A percentile compares a stretch with the other conserved stretches of the same genome.
These are phyloP conservation scores for Cyclotella distinguenda DNA, from an alignment of 108 stramenopile genomes.

Conservation along the genomic window DNA sequence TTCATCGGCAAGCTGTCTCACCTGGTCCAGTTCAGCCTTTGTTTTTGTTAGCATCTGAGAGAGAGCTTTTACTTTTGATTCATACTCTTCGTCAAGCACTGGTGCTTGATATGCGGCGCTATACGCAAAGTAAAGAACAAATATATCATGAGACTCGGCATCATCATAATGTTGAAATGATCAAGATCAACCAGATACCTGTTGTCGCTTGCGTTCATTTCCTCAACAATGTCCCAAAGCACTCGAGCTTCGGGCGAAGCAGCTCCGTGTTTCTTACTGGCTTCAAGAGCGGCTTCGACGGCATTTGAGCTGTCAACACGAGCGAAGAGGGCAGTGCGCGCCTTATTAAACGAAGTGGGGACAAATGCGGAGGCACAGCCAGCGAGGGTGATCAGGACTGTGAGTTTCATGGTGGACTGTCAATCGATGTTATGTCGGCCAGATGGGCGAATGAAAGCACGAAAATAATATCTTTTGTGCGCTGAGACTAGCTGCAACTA, in stretches of 20 bases:
- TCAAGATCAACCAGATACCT: slow-evolving; percentile 33
- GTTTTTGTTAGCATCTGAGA: slow-evolving; percentile 44
- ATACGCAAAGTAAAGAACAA: background rate
- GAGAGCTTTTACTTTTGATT: slow-evolving; percentile 37
- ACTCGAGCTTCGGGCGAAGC: slow-evolving; percentile 63
- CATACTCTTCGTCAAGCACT: slow-evolving; percentile 39
- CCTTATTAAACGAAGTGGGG: slow-evolving; percentile 20
- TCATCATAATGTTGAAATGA: background rate
- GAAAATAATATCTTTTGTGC: too few relatives aligned
- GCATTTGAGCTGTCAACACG: slow-evolving; percentile 38
- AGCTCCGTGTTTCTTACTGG: slow-evolving; percentile 62
- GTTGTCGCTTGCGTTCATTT: slow-evolving; percentile 72
- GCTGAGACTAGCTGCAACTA: too few relatives aligned
- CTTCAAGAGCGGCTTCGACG: slow-evolving; percentile 68
- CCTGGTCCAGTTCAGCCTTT: slow-evolving; percentile 28
- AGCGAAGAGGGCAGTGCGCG: slow-evolving; percentile 15
- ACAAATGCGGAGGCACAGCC: slow-evolving; percentile 37
- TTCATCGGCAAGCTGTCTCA: slow-evolving; percentile 35
- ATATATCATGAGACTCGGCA: too few relatives aligned
- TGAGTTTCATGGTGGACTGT: slow-evolving; percentile 47
- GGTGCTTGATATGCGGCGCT: slow-evolving; percentile 40
- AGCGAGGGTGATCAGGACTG: slow-evolving; percentile 22
- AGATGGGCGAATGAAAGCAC: too few relatives aligned
- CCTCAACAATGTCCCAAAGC: slow-evolving; percentile 86
- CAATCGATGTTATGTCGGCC: too few relatives aligned